Conservation (phyloP, 768 basidiomycete genomes). For the Austroboletus eburneus region DNA sequence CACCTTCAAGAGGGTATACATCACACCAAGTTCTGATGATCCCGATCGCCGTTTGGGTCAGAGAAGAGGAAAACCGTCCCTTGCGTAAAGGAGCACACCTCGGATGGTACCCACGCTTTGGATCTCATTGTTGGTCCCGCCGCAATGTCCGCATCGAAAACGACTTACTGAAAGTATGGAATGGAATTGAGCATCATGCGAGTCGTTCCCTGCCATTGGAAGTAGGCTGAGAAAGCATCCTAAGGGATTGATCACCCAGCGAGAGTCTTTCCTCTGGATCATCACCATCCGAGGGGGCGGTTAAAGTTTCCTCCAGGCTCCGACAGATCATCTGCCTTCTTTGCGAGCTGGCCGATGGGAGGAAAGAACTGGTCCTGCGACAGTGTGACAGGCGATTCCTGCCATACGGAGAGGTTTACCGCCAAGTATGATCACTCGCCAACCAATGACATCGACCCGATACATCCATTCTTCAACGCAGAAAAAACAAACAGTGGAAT, state of each 20-base stretch:
- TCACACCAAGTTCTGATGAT: constrained; percentile 81
- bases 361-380: constrained; percentile 45
- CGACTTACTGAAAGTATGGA: too few species aligned
- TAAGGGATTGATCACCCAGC: constrained; percentile 84
- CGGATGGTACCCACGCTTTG: constrained; percentile 85
- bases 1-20: constrained; percentile 80
- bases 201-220: constrained; percentile 69
- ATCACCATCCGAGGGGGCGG: constrained; percentile 32
- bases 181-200: too few species aligned
- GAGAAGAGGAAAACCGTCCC: too few species aligned
- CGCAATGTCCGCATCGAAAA: constrained; percentile 95
- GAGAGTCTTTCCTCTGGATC: constrained; percentile 49
- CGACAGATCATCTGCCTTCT: constrained; percentile 39
- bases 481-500: too few species aligned
- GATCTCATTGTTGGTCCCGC: constrained; percentile 86
- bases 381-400: too few species aligned
- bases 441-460: too few species aligned
- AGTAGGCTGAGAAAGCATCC: constrained; percentile 52
- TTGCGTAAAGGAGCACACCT: too few species aligned
- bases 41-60: too few species aligned
- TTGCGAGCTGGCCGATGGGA: constrained; percentile 51
- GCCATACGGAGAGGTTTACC: too few species aligned
- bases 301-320: constrained; percentile 26
- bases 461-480: too few species aligned
- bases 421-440: too few species aligned